phyloP scores from a whole-genome alignment of 192 early-diverging fungal species.

The Backusella luteola region DNA sequence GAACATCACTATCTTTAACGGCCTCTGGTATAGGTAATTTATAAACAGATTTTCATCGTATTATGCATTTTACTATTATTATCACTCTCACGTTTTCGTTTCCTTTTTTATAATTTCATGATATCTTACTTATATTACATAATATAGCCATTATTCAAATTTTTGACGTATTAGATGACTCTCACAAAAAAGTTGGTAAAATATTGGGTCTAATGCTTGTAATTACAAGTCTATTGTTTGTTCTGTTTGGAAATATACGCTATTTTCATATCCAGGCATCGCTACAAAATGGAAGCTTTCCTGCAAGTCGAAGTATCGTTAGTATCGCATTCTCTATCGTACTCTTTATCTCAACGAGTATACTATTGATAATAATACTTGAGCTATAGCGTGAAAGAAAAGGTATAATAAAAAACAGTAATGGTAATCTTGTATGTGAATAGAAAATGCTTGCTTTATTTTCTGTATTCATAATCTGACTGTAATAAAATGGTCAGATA shows the following conservation, averaged over 20 bases:
- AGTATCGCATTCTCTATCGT: not conserved
- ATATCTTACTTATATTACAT: not conserved
- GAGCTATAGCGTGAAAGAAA: not conserved
- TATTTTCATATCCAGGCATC: not conserved
- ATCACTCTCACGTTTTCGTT: not conserved
- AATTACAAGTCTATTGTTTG: not conserved
- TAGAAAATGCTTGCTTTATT: too few species aligned
- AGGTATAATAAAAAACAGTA: not conserved
- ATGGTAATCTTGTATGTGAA: not conserved
- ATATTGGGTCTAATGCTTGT: not conserved
- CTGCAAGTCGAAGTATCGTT: not conserved
- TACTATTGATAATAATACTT: not conserved
- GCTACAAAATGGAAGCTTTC: not conserved
- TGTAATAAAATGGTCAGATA: too few species aligned
- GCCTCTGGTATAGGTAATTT: not conserved
- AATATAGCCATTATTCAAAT: slow-evolving; percentile 4
- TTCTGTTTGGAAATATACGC: not conserved
- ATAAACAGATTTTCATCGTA: not conserved
- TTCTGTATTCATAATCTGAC: too few species aligned
- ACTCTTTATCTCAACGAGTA: not conserved
- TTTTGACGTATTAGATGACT: not conserved
- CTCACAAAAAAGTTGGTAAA: not conserved
- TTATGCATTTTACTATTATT: not conserved
- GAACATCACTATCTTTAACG: not conserved
- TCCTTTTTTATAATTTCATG: not conserved